Evolutionary conservation across 2,329 filamentous ascomycete genomes (phyloP).

Genomic region (Penicillium sp.): DNA sequence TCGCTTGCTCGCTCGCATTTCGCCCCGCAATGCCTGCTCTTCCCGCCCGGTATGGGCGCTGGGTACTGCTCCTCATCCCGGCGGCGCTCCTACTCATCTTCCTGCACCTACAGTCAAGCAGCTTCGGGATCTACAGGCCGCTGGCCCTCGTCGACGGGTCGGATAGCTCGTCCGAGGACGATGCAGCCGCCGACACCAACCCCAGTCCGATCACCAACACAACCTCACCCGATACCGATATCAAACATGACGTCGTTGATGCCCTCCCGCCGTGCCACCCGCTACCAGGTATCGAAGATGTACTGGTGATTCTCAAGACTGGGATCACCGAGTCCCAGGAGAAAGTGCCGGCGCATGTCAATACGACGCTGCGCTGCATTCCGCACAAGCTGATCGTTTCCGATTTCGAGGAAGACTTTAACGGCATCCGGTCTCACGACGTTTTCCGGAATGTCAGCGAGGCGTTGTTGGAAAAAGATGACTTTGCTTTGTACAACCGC

Average conservation of each 20-base stretch:
- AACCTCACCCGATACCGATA: too few species aligned
- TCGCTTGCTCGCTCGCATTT: not conserved
- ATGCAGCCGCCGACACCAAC: not conserved
- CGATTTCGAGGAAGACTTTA: slow-evolving; percentile 54
- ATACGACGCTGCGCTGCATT: slow-evolving; percentile 55
- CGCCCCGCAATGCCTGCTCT: slow-evolving; percentile 14
- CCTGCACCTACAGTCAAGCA: slow-evolving; percentile 15
- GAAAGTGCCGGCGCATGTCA: slow-evolving; percentile 55
- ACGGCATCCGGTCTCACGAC: slow-evolving; percentile 50
- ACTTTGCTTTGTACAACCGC: slow-evolving; percentile 39
- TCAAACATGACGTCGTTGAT: not conserved
- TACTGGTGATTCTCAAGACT: slow-evolving; percentile 58
- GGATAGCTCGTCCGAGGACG: not conserved
- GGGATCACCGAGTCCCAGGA: slow-evolving; percentile 56
- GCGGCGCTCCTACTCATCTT: slow-evolving; percentile 15
- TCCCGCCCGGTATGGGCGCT: slow-evolving; percentile 24
- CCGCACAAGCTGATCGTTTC: slow-evolving; percentile 58
- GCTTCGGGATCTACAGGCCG: slow-evolving; percentile 4
- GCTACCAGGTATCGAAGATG: slow-evolving; percentile 47
- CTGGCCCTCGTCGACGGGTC: too few species aligned
- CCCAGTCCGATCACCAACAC: not conserved
- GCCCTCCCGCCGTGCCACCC: slow-evolving; percentile 25
- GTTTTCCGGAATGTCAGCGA: slow-evolving; percentile 46
- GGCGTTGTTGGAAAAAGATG: slow-evolving; percentile 11
- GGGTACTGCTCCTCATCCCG: slow-evolving; percentile 16